Evolutionary conservation across 179 eudicot species (phyloP), one percentile per base, ranked within the genome.

Genomic region (Spinacia oleracea): DNA sequence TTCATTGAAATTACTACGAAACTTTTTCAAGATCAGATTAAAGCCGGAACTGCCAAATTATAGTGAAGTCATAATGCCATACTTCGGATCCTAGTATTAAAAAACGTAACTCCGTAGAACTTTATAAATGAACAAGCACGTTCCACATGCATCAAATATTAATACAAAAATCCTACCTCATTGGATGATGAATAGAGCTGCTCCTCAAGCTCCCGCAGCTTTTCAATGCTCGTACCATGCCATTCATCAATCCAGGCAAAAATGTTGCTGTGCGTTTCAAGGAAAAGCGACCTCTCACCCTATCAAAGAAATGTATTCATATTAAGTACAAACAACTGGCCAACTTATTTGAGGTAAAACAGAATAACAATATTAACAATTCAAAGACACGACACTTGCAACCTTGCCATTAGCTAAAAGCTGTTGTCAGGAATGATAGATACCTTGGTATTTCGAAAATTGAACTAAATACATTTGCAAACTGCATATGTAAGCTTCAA

Each of bases 211-310:
- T 85, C 84, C 20, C 84, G 88, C 64, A 90, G 75, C 80, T 46
- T 68, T 69, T 87, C 85, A 63, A 72, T n/a, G 14, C 78, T 82
- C 83, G 85, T 73, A 23, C 89, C 94, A 74, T 78, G 81, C 94
- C 94, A 90, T 60, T 90, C 88, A 62, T 90, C 94, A n/a, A 90
- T 89, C 94, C 94, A 90, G 60, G 89, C 87, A 75, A 90, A 87
- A 75, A 84, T 83, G 80, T 82, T 85, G 43, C 87, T 75, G 74
- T 90, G 94, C 45, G 91, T 87, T 79, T 89, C 94, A 21, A 84
- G 87, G 66, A 91, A 91, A 70, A 89, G 89, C 43, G 92, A 89
- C 79, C 90, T 85, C 75, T 91, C 92, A 50, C 92, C 94, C 94
- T 91, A 79, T 59, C 64, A 77, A 81, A 77, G 62, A 45, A 10